Evolutionary conservation across 2,329 filamentous ascomycete genomes (phyloP).

Genomic region (Penicillium sp.): DNA sequence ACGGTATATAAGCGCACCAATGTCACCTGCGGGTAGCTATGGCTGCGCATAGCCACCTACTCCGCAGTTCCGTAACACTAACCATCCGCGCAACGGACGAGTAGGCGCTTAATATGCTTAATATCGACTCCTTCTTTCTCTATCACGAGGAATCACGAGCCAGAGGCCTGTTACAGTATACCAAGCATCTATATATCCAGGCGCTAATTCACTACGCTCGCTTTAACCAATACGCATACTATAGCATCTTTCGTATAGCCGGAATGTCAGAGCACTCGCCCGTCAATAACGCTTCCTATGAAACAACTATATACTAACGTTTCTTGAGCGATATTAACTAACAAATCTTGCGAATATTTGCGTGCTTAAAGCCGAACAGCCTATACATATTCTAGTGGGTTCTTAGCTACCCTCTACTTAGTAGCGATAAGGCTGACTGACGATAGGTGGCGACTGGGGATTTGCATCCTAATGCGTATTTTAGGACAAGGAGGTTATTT

Average conservation of each 20-base stretch:
- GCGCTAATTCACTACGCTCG: neutral
- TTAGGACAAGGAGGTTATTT: neutral
- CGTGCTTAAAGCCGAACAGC: neutral
- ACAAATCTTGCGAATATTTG: neutral
- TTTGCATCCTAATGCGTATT: neutral
- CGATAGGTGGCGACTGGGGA: neutral
- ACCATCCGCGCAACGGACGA: no score
- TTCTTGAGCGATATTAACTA: neutral
- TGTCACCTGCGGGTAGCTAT: no score
- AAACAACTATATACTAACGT: neutral
- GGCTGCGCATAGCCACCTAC: no score
- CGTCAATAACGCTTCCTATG: neutral
- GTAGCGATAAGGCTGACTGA: neutral
- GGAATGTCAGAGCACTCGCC: neutral
- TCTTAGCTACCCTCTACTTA: no score
- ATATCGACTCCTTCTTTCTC: no score
- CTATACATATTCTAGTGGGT: neutral
- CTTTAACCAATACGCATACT: constrained; percentile 1
- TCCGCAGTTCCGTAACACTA: no score
- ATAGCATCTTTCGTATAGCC: neutral
- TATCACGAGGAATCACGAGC: no score
- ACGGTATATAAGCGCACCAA: no score
- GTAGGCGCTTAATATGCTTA: no score
- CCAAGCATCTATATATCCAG: neutral
- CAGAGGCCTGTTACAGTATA: neutral